These are phyloP conservation scores for Phialophora macrospora DNA, from an alignment of 2,329 filamentous ascomycete species.

Conservation along the genomic window DNA sequence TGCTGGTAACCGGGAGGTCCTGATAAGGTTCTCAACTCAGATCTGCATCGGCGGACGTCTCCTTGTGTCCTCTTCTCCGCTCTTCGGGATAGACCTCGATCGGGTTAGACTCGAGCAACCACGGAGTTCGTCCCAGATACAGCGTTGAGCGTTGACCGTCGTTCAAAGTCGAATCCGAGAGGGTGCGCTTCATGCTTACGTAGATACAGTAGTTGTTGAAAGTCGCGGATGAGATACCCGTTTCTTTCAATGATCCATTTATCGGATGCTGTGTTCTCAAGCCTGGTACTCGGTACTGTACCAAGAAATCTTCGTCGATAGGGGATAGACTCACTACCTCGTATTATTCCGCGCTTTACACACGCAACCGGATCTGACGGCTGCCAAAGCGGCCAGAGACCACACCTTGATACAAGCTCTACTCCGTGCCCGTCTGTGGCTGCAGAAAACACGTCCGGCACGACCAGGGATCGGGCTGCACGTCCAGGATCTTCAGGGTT, in stretches of 20 bases:
- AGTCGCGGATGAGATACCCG: conserved; percentile 6
- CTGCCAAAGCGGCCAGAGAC: conserved; percentile 2
- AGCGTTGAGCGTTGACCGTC: background rate
- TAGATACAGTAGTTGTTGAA: background rate
- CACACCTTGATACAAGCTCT: background rate
- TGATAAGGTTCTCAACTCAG: conserved; percentile 7
- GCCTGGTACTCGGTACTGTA: no score
- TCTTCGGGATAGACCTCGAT: conserved; percentile 12
- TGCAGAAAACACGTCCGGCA: background rate
- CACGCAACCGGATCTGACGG: background rate
- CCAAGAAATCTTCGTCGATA: background rate
- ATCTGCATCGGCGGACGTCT: conserved; percentile 3
- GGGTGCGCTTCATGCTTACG: background rate
- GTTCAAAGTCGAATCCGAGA: background rate
- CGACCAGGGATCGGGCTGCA: background rate
- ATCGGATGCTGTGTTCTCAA: background rate
- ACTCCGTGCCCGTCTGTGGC: conserved; percentile 5
- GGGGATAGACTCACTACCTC: background rate
- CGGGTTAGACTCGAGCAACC: conserved; percentile 3
- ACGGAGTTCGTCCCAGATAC: background rate
- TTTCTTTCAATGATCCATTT: conserved; percentile 1
- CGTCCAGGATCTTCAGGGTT: background rate
- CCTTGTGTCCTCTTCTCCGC: conserved; percentile 8
- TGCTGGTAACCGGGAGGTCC: background rate
- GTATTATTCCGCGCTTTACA: background rate